These are phyloP conservation scores for Magnolia changhungtana DNA, from an alignment of 164 flowering plant species.

Conservation along the genomic window DNA sequence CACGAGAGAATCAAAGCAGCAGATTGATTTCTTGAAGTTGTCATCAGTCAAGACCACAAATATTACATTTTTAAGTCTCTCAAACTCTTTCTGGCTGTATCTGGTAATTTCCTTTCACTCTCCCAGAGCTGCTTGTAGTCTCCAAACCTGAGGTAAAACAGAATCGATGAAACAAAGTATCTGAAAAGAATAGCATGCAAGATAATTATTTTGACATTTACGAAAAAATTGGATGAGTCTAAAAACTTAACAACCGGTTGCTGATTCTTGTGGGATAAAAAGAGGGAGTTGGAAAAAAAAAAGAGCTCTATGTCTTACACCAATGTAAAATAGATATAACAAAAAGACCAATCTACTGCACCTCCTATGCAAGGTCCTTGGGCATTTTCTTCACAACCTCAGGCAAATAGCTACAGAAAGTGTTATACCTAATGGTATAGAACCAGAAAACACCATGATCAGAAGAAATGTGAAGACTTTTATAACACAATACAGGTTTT, in stretches of 20 bases:
- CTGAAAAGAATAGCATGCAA: not conserved
- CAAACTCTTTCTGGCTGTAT: slow-evolving; percentile 81
- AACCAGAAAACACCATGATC: not conserved
- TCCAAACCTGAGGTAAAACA: slow-evolving; percentile 52
- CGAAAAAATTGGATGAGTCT: not conserved
- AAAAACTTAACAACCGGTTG: not conserved
- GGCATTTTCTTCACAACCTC: slow-evolving; percentile 77
- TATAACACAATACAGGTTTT: not conserved
- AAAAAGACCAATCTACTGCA: slow-evolving; percentile 8
- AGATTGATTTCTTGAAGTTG: not conserved
- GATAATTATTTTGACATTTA: not conserved
- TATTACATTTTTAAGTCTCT: slow-evolving; percentile 82
- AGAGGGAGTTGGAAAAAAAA: too few species aligned
- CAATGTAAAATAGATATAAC: not conserved
- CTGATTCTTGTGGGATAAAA: not conserved
- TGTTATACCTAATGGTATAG: slow-evolving; percentile 42
- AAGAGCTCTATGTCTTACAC: not conserved
- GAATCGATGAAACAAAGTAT: not conserved
- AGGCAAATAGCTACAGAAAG: slow-evolving; percentile 59
- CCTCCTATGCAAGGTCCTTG: slow-evolving; percentile 81
- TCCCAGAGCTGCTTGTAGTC: slow-evolving; percentile 75
- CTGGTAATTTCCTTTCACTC: slow-evolving; percentile 90
- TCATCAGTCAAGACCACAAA: slow-evolving; percentile 18
- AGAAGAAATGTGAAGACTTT: not conserved
- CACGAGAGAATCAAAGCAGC: not conserved